Evolutionary conservation across 129 eudicot genomes (phyloP), one percentile per base, ranked within the genome.

Genomic region (Pseudognaphalium luteoalbum): DNA sequence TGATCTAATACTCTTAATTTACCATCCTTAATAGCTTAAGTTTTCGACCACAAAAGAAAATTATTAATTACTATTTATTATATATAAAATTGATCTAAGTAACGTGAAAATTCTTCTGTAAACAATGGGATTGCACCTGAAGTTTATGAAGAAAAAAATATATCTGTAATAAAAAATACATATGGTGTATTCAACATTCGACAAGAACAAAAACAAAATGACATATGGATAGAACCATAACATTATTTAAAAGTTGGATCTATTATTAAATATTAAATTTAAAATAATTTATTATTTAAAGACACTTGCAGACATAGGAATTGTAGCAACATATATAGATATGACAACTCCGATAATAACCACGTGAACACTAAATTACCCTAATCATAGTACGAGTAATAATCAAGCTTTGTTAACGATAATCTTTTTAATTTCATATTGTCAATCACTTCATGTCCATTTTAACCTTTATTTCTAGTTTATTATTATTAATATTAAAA

Each of bases 261-360:
- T 70, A 41, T 22, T 30, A 6, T 56, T 57, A 41, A 5, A n/a
- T 72, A 72, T 30, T 52, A 65, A 29, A 29, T 25, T n/a, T n/a
- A n/a, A n/a, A n/a, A n/a, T n/a, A n/a, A n/a, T n/a, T n/a, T 7
- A 73, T 52, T 52, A 25, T 1, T 56, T 5, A 56, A 78, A 42
- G 33, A 56, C 77, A 54, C 59, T 52, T 14, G 5, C 30, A 69
- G 59, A n/a, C n/a, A 17, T n/a, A 50, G 71, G 71, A 50, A 62
- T 64, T 37, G 12, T 35, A 73, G 41, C 25, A 65, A 35, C 78
- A 78, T 47, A 28, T 74, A 78, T 47, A 70, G 65, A 78, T 47
- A 70, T 78, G 82, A 78, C 83, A 80, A 73, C 79, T 66, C 75
- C 74, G n/a, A 73, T 64, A 78, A 66, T 66, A 74, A 44, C 83